Conservation (phyloP, 148 eudicot genomes). For the Fagopyrum tataricum region DNA sequence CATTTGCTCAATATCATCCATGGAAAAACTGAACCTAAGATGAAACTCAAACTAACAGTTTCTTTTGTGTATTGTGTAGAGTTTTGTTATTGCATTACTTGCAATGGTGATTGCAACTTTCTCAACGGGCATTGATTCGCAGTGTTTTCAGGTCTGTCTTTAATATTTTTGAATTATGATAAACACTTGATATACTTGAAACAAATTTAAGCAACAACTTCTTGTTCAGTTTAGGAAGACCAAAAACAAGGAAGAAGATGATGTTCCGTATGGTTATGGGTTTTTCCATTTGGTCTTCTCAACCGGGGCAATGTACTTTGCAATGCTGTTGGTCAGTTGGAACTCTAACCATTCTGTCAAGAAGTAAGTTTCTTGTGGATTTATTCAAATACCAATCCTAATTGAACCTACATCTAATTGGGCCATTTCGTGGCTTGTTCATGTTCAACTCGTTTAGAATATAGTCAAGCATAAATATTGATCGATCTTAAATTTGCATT, state of each 20-base stretch:
- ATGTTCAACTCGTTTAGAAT: no score
- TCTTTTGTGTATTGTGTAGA: slow-evolving; percentile 28
- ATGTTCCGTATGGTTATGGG: slow-evolving; percentile 74
- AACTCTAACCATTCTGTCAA: slow-evolving; percentile 61
- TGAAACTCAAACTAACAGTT: neutral
- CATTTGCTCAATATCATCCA: neutral
- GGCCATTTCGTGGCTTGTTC: no score
- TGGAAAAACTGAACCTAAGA: neutral
- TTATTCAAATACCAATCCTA: neutral
- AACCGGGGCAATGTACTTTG: slow-evolving; percentile 85
- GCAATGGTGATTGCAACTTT: slow-evolving; percentile 86
- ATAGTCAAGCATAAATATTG: no score
- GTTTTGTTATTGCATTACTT: slow-evolving; percentile 66
- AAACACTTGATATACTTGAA: neutral
- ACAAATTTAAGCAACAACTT: neutral
- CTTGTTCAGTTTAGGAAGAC: slow-evolving; percentile 53
- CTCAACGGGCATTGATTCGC: slow-evolving; percentile 84
- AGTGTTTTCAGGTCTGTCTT: slow-evolving; percentile 69
- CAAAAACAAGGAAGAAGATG: slow-evolving; percentile 46
- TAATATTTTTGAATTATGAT: neutral
- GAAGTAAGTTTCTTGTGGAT: slow-evolving; percentile 37
- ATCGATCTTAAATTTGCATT: no score
- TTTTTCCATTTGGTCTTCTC: slow-evolving; percentile 91
- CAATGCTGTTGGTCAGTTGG: slow-evolving; percentile 82
- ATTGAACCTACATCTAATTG: no score